These are phyloP conservation scores for Cercospora zeina DNA, from an alignment of 2,329 filamentous ascomycete genomes.

Conservation along the genomic window DNA sequence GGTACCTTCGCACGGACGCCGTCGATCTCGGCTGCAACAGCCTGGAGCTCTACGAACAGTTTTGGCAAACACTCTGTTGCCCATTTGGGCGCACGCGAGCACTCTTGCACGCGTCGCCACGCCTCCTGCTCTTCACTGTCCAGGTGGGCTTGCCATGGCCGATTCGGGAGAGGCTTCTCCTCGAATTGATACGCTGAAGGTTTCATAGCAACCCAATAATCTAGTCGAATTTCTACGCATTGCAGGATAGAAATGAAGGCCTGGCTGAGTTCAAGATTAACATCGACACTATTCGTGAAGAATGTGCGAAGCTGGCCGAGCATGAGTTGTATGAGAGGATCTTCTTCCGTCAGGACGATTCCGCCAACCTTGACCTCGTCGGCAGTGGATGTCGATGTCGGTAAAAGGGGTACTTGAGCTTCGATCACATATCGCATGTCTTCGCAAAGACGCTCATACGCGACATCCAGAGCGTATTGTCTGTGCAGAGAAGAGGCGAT, in stretches of 20 bases:
- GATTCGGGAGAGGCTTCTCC: slow-evolving; percentile 44
- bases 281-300: slow-evolving; percentile 86
- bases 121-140: slow-evolving; percentile 40
- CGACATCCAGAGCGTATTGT: slow-evolving; percentile 68
- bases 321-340: slow-evolving; percentile 56
- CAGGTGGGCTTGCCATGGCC: slow-evolving; percentile 36
- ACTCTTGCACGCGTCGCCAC: slow-evolving; percentile 34
- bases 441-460: slow-evolving; percentile 70
- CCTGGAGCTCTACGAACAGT: slow-evolving; percentile 47
- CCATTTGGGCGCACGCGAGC: slow-evolving; percentile 43
- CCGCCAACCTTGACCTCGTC: slow-evolving; percentile 10
- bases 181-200: slow-evolving; percentile 30
- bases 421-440: slow-evolving; percentile 56
- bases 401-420: slow-evolving; percentile 30
- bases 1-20: slow-evolving; percentile 47
- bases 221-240: slow-evolving; percentile 80
- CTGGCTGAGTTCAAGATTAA: slow-evolving; percentile 84
- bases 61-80: slow-evolving; percentile 41
- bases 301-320: slow-evolving; percentile 70
- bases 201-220: slow-evolving; percentile 77
- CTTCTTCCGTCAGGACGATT: slow-evolving; percentile 51
- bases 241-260: slow-evolving; percentile 77
- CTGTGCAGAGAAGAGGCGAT: slow-evolving; percentile 69
- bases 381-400: slow-evolving; percentile 3
- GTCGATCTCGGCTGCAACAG: slow-evolving; percentile 47